Conservation (phyloP, 1,139 yeast species). For the Sporopachydermia cereana region DNA sequence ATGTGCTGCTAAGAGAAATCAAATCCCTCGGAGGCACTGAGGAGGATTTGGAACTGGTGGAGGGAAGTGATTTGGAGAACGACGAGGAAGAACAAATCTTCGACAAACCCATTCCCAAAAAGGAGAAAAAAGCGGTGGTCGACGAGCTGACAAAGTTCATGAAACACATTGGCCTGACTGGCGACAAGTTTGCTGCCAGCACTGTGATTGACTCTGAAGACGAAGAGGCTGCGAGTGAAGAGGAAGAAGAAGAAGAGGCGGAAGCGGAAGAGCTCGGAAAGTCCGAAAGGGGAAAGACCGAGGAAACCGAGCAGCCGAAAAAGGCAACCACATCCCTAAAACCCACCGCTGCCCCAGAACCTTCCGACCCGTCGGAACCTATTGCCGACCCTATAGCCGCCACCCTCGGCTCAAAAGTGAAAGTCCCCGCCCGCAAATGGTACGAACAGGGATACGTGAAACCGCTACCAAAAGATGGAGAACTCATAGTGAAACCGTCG, state of each 20-base stretch:
- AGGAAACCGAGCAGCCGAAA: conserved; percentile 14
- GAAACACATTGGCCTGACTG: conserved; percentile 56
- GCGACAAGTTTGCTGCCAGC: conserved; percentile 23
- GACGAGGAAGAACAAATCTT: conserved; percentile 40
- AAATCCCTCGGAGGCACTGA: conserved; percentile 53
- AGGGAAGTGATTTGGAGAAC: conserved; percentile 31
- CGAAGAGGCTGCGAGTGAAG: conserved; percentile 13
- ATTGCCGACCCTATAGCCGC: conserved; percentile 7
- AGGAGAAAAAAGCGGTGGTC: conserved; percentile 14
- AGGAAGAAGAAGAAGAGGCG: conserved; percentile 26
- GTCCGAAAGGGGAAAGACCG: conserved; percentile 13
- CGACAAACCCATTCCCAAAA: conserved; percentile 13
- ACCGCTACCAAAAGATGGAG: conserved; percentile 22
- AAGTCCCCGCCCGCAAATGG: conserved; percentile 53
- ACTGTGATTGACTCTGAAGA: conserved; percentile 21
- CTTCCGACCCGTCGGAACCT: conserved; percentile 9
- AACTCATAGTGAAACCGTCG: conserved; percentile 34
- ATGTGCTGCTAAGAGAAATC: conserved; percentile 15
- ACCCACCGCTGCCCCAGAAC: conserved; percentile 33
- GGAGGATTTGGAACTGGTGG: conserved; percentile 45
- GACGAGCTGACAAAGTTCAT: conserved; percentile 55
- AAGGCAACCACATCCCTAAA: conserved; percentile 29
- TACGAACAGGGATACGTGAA: conserved; percentile 53
- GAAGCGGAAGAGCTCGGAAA: conserved; percentile 21
- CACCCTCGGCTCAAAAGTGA: conserved; percentile 31